A percentile compares a stretch with the other conserved stretches of the same genome.
Evolutionary conservation across 441 rosid genomes (phyloP).

Genomic region (Brassica hybrid): DNA sequence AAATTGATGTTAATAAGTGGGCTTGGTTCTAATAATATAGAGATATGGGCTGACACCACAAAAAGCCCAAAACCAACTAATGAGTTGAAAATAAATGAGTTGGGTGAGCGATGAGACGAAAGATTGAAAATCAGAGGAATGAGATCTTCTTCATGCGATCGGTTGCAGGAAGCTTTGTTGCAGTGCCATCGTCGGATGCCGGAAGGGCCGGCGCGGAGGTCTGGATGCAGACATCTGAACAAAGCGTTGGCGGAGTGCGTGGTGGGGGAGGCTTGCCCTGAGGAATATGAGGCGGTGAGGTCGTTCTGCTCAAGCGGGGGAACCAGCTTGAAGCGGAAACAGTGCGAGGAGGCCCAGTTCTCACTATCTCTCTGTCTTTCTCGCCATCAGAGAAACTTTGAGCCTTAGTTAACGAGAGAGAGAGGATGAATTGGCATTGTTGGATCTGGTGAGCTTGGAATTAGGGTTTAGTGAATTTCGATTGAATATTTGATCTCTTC

Average conservation of each 20-base stretch:
- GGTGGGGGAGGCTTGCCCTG: conserved; percentile 69
- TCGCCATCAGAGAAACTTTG: conserved; percentile 49
- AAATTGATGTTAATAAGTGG: background rate
- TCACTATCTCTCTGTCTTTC: conserved; percentile 76
- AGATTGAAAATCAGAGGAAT: conserved; percentile 10
- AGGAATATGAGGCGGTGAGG: conserved; percentile 77
- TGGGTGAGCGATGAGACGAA: background rate
- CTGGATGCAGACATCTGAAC: conserved; percentile 81
- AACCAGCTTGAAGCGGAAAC: conserved; percentile 75
- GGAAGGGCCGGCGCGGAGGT: conserved; percentile 48
- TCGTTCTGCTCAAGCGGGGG: conserved; percentile 80
- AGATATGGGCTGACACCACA: background rate
- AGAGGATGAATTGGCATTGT: background rate
- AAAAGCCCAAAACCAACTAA: background rate
- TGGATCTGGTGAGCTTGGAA: background rate
- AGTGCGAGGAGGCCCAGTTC: conserved; percentile 76
- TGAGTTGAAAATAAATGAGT: background rate
- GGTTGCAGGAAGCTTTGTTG: conserved; percentile 62
- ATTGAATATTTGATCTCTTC: background rate
- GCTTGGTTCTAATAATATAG: background rate
- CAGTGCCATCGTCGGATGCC: conserved; percentile 77
- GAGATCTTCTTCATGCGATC: conserved; percentile 60
- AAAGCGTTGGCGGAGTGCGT: conserved; percentile 76
- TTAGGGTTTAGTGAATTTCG: background rate
- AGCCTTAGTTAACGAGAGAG: conserved; percentile 9